Evolutionary conservation across 768 basidiomycete genomes (phyloP).

Genomic region (Leucocoprinus leucothites): DNA sequence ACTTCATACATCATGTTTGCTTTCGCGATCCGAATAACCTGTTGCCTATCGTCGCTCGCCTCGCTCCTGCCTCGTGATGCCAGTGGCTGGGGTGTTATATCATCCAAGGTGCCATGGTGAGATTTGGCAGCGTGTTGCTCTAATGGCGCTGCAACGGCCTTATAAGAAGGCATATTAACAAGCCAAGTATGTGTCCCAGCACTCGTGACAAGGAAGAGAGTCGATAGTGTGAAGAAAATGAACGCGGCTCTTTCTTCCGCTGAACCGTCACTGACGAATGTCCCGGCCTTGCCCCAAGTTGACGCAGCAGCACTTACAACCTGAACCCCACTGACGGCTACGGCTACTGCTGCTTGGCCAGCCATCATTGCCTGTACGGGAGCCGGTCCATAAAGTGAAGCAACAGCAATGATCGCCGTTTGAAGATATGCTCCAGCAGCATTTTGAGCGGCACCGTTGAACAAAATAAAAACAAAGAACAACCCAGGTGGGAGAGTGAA

Average conservation of each 20-base stretch:
- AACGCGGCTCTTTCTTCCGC: constrained; percentile 71
- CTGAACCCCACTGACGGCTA: constrained; percentile 77
- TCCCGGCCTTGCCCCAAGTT: constrained; percentile 41
- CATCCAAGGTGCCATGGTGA: constrained; percentile 16
- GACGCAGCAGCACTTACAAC: constrained; percentile 61
- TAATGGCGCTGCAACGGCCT: constrained; percentile 44
- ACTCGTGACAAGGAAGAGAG: constrained; percentile 57
- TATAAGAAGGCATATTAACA: constrained; percentile 56
- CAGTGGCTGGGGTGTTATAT: constrained; percentile 14
- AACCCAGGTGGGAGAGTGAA: constrained; percentile 45
- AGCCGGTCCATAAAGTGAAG: constrained; percentile 71
- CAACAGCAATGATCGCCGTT: constrained; percentile 75
- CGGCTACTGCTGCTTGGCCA: constrained; percentile 83
- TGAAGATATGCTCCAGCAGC: constrained; percentile 71
- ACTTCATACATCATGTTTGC: constrained; percentile 69
- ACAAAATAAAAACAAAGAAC: constrained; percentile 65
- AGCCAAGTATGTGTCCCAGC: constrained; percentile 57
- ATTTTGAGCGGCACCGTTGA: constrained; percentile 58
- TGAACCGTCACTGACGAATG: constrained; percentile 33
- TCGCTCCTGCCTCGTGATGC: constrained; percentile 15
- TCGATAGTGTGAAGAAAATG: constrained; percentile 70
- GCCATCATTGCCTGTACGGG: constrained; percentile 77
- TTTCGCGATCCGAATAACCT: constrained; percentile 51
- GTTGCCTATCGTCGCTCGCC: constrained; percentile 32
- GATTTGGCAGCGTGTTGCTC: constrained; percentile 32